These are phyloP conservation scores for Apiospora rasikravindrae DNA, from an alignment of 2,329 filamentous ascomycete species.

Conservation along the genomic window DNA sequence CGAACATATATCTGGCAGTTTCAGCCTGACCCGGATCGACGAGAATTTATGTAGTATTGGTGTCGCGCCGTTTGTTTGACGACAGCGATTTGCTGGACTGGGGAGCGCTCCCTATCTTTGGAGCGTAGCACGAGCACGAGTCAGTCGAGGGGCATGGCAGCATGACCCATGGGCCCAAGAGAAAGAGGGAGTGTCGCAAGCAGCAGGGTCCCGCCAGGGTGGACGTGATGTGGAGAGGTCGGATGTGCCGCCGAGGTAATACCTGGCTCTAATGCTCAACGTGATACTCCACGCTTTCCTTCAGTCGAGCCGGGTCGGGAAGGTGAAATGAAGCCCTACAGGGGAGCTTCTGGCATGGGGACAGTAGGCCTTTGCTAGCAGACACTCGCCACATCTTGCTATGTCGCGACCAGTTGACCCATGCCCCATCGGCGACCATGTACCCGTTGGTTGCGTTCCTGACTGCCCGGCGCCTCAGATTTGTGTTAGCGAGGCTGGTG, in stretches of 20 bases:
- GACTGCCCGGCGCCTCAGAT: neutral
- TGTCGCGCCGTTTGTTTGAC: neutral
- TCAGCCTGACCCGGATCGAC: neutral
- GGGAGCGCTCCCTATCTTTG: neutral
- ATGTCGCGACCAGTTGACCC: neutral
- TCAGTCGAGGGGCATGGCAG: neutral
- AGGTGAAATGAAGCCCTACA: neutral
- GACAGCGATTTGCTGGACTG: neutral
- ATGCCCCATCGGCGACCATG: neutral
- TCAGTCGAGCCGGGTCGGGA: neutral
- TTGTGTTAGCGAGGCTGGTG: neutral
- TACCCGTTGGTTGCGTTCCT: neutral
- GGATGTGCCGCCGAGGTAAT: constrained; percentile 13
- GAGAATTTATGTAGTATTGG: neutral
- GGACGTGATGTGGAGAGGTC: constrained; percentile 10
- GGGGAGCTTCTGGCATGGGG: neutral
- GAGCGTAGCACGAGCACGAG: neutral
- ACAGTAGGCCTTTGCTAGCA: neutral
- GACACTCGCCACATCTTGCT: neutral
- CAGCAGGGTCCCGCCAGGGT: constrained; percentile 4
- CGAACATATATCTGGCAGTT: neutral
- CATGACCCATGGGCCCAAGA: neutral
- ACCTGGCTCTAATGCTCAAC: neutral
- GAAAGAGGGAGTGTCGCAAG: neutral
- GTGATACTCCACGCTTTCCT: neutral